A percentile compares a stretch with the other conserved stretches of the same genome.
Evolutionary conservation across 371 early-diverging fungal genomes (phyloP).

Genomic region (Zancudomyces culisetae): DNA sequence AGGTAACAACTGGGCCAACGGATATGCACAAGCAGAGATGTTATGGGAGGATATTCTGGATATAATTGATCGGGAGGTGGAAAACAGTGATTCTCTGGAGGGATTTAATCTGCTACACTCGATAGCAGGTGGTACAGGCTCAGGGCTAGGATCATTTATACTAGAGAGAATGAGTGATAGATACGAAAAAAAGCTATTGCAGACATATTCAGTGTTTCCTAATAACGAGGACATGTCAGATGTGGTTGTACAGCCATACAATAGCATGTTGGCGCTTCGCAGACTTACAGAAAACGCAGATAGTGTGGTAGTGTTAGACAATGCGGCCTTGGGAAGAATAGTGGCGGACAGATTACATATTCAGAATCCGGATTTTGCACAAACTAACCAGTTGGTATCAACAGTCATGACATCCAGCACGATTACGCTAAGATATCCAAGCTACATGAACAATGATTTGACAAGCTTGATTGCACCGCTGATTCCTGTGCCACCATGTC

Average conservation of each 20-base stretch:
- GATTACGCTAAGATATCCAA: conserved; percentile 95
- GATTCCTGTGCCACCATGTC: conserved; percentile 91
- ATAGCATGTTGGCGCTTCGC: conserved; percentile 89
- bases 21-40: conserved; percentile 61
- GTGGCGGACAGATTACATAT: conserved; percentile 87
- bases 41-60: conserved; percentile 73
- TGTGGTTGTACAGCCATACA: conserved; percentile 99
- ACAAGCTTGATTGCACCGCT: conserved; percentile 85
- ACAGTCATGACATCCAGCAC: conserved; percentile 97
- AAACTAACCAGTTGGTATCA: conserved; percentile 92
- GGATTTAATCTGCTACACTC: conserved; percentile 84
- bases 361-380: conserved; percentile 81
- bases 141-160: conserved; percentile 81
- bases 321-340: conserved; percentile 84
- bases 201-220: conserved; percentile 99
- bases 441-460: conserved; percentile 97
- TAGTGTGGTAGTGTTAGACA: conserved; percentile 83
- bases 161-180: conserved; percentile 79
- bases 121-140: conserved; percentile 95
- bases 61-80: conserved; percentile 87
- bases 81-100: conserved; percentile 79
- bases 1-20: conserved; percentile 90
- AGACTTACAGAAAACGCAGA: conserved; percentile 84
- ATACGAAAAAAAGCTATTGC: conserved; percentile 94
- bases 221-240: conserved; percentile 93